A percentile compares a stretch with the other conserved stretches of the same genome.
These are phyloP conservation scores for Xylaria intraflava DNA, from an alignment of 495 filamentous ascomycete genomes.

Conservation along the genomic window DNA sequence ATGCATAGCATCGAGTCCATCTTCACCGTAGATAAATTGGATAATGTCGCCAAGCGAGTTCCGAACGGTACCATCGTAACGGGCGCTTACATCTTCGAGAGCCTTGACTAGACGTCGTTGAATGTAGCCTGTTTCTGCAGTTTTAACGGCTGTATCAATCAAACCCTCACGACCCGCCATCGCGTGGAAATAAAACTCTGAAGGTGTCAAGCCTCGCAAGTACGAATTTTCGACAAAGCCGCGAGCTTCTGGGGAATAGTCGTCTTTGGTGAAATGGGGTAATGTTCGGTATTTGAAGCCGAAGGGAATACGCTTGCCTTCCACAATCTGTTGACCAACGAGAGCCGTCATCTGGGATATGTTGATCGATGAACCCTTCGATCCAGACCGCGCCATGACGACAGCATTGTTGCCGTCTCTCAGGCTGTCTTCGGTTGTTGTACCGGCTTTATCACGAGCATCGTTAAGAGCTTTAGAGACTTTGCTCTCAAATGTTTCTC, in stretches of 20 bases:
- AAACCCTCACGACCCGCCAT: slow-evolving; percentile 99
- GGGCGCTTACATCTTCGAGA: slow-evolving; percentile 92
- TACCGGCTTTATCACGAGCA: slow-evolving; percentile 93
- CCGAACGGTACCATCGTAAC: slow-evolving; percentile 95
- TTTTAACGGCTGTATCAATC: slow-evolving; percentile 99
- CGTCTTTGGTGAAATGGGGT: slow-evolving; percentile 98
- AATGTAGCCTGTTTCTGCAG: slow-evolving; percentile 97
- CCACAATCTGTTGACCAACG: slow-evolving; percentile 94
- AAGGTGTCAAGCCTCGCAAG: slow-evolving; percentile 86
- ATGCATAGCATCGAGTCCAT: slow-evolving; percentile 81
- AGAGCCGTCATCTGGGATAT: slow-evolving; percentile 98
- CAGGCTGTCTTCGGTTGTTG: slow-evolving; percentile 78
- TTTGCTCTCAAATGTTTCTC: slow-evolving; percentile 95
- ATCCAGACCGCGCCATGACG: slow-evolving; percentile 91
- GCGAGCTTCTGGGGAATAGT: slow-evolving; percentile 93
- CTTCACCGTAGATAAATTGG: slow-evolving; percentile 96
- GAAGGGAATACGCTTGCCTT: slow-evolving; percentile 98
- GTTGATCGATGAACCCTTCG: slow-evolving; percentile 97
- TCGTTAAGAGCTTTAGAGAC: slow-evolving; percentile 89
- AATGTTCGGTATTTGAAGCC: slow-evolving; percentile 98
- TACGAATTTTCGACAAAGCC: slow-evolving; percentile 99
- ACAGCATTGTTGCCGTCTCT: slow-evolving; percentile 95
- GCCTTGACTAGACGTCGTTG: slow-evolving; percentile 97
- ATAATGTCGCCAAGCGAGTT: slow-evolving; percentile 96
- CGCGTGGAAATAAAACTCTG: slow-evolving; percentile 99